Evolutionary conservation across 2,329 filamentous ascomycete species (phyloP).

Genomic region (Cytospora chrysosperma): DNA sequence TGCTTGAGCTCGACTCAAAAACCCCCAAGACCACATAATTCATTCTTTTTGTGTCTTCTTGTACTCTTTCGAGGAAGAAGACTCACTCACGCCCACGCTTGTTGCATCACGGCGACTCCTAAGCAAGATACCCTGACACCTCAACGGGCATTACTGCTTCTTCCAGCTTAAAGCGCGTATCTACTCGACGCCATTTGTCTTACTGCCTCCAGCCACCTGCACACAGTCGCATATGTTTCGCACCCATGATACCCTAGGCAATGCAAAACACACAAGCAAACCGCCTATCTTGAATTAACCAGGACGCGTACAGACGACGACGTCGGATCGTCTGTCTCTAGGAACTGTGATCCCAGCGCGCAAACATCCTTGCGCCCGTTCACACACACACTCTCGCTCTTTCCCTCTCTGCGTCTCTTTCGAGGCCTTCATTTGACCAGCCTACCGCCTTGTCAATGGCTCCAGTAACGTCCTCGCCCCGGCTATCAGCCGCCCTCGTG

Average conservation of each 20-base stretch:
- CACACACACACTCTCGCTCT: not conserved
- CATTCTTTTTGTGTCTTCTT: too few species aligned
- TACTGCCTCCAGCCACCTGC: not conserved
- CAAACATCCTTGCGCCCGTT: not conserved
- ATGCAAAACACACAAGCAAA: conserved; percentile 14
- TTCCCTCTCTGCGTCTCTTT: not conserved
- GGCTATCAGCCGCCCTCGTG: conserved; percentile 8
- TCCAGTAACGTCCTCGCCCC: conserved; percentile 11
- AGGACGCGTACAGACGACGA: not conserved
- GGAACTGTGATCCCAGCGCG: not conserved
- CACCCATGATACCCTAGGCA: conserved; percentile 8
- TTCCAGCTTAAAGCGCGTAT: not conserved
- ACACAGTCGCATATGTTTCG: not conserved
- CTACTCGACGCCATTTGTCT: not conserved
- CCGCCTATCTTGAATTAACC: conserved; percentile 1
- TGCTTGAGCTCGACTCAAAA: not conserved
- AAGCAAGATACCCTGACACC: not conserved
- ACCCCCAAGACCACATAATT: not conserved
- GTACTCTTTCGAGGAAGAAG: too few species aligned
- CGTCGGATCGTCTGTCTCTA: not conserved
- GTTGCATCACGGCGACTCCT: not conserved
- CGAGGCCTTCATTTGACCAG: not conserved
- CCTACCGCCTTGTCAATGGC: conserved; percentile 17
- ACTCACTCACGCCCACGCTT: not conserved
- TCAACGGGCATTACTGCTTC: not conserved